phyloP scores from a whole-genome alignment of 441 rosid species.

The Syzygium syzygioides region DNA sequence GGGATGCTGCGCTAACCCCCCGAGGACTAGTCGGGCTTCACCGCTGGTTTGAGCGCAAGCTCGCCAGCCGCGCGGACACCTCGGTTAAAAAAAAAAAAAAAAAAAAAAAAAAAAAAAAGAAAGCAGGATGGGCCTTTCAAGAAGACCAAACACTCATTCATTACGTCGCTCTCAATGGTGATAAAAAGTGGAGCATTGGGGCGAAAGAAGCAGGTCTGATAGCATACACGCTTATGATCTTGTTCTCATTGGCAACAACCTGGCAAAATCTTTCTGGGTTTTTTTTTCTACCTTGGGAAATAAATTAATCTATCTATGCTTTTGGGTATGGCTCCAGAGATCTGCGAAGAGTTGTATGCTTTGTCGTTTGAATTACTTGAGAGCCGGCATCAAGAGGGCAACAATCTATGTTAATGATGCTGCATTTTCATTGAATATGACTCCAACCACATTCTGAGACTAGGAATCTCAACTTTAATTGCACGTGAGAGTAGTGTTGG shows the following conservation, averaged over 20 bases:
- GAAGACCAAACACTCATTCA: neutral
- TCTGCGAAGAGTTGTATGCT: neutral
- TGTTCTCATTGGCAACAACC: neutral
- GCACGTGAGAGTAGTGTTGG: neutral
- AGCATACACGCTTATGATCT: neutral
- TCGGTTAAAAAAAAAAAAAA: no score
- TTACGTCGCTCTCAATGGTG: neutral
- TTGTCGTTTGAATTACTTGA: neutral
- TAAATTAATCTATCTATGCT: neutral
- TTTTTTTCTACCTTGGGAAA: no score
- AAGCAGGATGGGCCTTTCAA: neutral
- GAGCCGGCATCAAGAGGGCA: neutral
- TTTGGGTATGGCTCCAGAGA: neutral
- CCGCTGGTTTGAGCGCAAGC: no score
- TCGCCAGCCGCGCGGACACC: no score
- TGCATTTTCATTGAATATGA: neutral
- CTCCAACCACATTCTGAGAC: neutral
- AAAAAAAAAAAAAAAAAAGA: no score
- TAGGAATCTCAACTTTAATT: neutral
- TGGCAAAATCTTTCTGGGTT: neutral
- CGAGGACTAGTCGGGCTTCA: no score
- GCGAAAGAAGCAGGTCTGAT: neutral
- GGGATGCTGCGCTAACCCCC: no score
- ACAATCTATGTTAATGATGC: neutral
- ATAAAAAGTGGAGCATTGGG: neutral